Evolutionary conservation across 2,329 filamentous ascomycete genomes (phyloP).

Genomic region (Huntiella abstrusa): DNA sequence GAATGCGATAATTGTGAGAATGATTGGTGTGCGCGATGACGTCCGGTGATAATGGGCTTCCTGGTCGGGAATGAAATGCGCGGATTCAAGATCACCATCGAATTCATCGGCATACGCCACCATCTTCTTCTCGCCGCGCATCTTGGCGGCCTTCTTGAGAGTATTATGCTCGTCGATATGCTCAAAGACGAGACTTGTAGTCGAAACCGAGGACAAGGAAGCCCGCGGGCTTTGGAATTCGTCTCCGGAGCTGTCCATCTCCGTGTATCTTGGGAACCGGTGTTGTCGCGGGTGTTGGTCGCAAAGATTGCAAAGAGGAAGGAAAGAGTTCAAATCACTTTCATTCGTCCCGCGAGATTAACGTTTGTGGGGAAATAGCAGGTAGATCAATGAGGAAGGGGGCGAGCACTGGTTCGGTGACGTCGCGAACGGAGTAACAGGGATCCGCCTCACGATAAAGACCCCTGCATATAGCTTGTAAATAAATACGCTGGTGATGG

Average conservation of each 20-base stretch:
- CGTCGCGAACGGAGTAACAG: not conserved
- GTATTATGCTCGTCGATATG: conserved; percentile 39
- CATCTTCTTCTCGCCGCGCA: not conserved
- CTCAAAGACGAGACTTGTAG: conserved; percentile 66
- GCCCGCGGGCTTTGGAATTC: conserved; percentile 21
- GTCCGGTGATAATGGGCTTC: conserved; percentile 9
- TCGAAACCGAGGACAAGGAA: conserved; percentile 61
- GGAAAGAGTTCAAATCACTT: not conserved
- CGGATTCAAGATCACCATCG: conserved; percentile 27
- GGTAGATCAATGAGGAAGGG: too few relatives aligned
- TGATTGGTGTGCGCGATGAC: conserved; percentile 39
- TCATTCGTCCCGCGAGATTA: not conserved
- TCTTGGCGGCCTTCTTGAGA: not conserved
- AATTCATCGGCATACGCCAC: conserved; percentile 5
- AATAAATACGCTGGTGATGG: too few relatives aligned
- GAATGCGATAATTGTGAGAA: conserved; percentile 44
- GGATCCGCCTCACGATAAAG: too few relatives aligned
- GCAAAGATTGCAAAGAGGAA: not conserved
- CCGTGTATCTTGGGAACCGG: not conserved
- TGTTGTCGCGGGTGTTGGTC: not conserved
- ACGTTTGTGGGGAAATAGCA: too few relatives aligned
- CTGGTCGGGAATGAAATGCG: conserved; percentile 29
- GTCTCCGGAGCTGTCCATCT: not conserved
- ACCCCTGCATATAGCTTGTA: too few relatives aligned
- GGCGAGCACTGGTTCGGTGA: not conserved